Conservation (phyloP, 1,284 basidiomycete species). For the Tilletia caries region DNA sequence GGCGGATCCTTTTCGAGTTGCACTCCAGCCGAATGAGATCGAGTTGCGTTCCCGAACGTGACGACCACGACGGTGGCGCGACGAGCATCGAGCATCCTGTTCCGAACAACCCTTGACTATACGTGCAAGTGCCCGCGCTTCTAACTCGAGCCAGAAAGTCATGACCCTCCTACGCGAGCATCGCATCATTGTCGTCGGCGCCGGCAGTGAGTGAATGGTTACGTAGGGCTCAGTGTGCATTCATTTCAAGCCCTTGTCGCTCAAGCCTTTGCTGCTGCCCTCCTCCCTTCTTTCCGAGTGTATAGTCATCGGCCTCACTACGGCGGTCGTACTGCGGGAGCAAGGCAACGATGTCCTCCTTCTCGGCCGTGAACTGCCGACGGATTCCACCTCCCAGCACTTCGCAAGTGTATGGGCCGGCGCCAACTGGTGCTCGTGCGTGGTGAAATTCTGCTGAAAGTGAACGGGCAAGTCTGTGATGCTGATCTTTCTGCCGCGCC, state of each 20-base stretch:
- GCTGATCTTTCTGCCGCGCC: not conserved
- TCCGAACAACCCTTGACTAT: too few relatives aligned
- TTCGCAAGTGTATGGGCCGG: conserved; percentile 73
- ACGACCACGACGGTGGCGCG: too few relatives aligned
- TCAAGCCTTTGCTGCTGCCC: not conserved
- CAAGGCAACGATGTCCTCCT: conserved; percentile 61
- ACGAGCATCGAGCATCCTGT: too few relatives aligned
- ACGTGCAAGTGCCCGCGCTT: too few relatives aligned
- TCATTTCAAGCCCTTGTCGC: not conserved
- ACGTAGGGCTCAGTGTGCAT: not conserved
- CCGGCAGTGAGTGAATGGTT: conserved; percentile 30
- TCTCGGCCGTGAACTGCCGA: conserved; percentile 67
- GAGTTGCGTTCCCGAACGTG: too few relatives aligned
- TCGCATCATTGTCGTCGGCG: conserved; percentile 32
- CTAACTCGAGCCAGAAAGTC: not conserved
- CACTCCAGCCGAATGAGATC: too few relatives aligned
- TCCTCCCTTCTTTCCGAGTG: not conserved
- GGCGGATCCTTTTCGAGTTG: too few relatives aligned
- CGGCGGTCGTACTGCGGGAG: conserved; percentile 55
- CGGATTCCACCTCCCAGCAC: conserved; percentile 62
- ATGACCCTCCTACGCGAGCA: not conserved
- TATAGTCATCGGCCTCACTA: conserved; percentile 57
- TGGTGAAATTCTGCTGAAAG: conserved; percentile 51
- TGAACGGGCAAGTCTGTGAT: not conserved
- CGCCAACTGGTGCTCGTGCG: conserved; percentile 67